phyloP scores from a whole-genome alignment of 176 grass and related monocot genomes.

The Paspalum vaginatum region DNA sequence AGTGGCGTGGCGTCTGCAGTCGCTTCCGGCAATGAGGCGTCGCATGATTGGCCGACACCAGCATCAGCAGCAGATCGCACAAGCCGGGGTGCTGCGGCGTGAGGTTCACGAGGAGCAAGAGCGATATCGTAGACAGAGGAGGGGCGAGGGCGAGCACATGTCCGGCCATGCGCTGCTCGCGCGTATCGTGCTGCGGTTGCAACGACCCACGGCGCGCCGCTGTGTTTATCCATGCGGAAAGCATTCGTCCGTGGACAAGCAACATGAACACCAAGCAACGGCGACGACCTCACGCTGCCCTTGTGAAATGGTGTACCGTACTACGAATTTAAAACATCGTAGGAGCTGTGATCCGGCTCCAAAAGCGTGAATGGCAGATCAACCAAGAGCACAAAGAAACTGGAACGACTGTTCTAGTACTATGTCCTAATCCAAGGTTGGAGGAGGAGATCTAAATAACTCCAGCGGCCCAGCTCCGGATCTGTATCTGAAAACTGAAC shows the following conservation, averaged over 20 bases:
- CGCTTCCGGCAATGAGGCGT: too few species aligned
- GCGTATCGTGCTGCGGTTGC: not conserved
- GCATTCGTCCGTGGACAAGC: not conserved
- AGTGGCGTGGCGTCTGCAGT: too few species aligned
- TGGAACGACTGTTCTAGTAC: not conserved
- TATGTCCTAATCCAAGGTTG: conserved; percentile 26
- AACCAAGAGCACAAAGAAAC: not conserved
- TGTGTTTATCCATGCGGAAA: not conserved
- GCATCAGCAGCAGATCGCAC: too few species aligned
- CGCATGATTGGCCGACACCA: too few species aligned
- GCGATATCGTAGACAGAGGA: too few species aligned
- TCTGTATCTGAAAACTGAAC: not conserved
- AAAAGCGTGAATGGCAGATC: not conserved
- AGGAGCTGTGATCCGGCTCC: not conserved
- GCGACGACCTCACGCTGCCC: not conserved
- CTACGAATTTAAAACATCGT: too few species aligned
- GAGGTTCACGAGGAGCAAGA: too few species aligned
- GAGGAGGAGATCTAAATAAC: conserved; percentile 42
- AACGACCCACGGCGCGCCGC: not conserved
- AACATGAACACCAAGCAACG: not conserved
- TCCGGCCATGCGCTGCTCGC: not conserved
- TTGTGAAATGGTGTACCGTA: too few species aligned
- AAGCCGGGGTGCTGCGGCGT: too few species aligned
- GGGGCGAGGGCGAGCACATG: too few species aligned
- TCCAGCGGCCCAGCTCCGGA: conserved; percentile 6